Percentiles rank a stretch among this genome's conserved stretches.
These are phyloP conservation scores for Rhazya stricta DNA, from an alignment of 257 asterid species.

Conservation along the genomic window DNA sequence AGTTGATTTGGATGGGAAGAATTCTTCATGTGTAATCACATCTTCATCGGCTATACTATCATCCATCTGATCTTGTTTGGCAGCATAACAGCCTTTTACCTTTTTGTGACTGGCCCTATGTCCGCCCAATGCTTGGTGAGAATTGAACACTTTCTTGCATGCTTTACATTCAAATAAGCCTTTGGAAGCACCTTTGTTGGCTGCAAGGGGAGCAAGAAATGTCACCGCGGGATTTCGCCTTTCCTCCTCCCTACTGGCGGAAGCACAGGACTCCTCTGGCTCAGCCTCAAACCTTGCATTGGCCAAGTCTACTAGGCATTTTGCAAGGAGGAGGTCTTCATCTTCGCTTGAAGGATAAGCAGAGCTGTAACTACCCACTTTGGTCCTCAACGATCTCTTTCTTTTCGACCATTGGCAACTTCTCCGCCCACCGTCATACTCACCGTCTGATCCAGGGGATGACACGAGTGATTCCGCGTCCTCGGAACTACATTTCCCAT, in stretches of 20 bases:
- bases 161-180: slow-evolving; percentile 88
- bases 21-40: slow-evolving; percentile 38
- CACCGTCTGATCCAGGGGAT: slow-evolving; percentile 51
- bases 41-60: slow-evolving; percentile 31
- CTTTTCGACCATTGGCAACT: slow-evolving; percentile 65
- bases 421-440: slow-evolving; percentile 29
- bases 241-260: slow-evolving; percentile 68
- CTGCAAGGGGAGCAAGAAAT: slow-evolving; percentile 15
- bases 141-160: slow-evolving; percentile 85
- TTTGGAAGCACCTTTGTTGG: slow-evolving; percentile 36
- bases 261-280: slow-evolving; percentile 73
- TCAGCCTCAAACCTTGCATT: slow-evolving; percentile 54
- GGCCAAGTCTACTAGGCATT: slow-evolving; percentile 66
- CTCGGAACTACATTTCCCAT: slow-evolving; percentile 75
- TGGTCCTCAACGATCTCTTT: slow-evolving; percentile 69
- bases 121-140: slow-evolving; percentile 95
- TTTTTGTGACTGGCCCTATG: slow-evolving; percentile 93
- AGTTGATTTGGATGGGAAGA: slow-evolving; percentile 35
- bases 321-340: slow-evolving; percentile 74
- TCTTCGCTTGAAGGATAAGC: slow-evolving; percentile 44
- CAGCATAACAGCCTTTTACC: slow-evolving; percentile 86
- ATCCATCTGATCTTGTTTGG: slow-evolving; percentile 54
- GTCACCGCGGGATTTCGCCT: slow-evolving; percentile 33
- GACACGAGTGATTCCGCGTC: slow-evolving; percentile 70
- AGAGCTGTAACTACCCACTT: slow-evolving; percentile 40